Conservation (phyloP, 2,329 filamentous ascomycete genomes). For the Cladophialophora chaetospira region DNA sequence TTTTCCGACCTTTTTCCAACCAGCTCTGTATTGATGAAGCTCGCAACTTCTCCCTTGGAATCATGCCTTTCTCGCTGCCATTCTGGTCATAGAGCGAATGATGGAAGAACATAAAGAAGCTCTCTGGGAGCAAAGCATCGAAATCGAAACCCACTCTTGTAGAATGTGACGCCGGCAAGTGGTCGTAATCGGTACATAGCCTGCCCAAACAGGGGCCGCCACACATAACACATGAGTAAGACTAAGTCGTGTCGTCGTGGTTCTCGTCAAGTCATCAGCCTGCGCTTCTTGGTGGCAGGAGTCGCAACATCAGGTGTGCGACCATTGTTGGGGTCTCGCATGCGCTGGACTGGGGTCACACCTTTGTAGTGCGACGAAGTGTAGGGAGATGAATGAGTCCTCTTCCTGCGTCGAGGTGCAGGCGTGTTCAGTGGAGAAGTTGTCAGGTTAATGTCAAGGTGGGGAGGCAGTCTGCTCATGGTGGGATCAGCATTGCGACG, state of each 20-base stretch:
- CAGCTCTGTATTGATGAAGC: not conserved
- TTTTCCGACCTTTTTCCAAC: not conserved
- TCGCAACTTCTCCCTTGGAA: not conserved
- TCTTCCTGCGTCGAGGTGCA: conserved; percentile 26
- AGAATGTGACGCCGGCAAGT: conserved; percentile 16
- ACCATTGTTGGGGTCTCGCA: conserved; percentile 29
- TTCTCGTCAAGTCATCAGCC: conserved; percentile 29
- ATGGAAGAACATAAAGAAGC: not conserved
- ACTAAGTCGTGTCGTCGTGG: conserved; percentile 23
- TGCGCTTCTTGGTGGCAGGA: conserved; percentile 27
- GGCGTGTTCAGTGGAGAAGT: conserved; percentile 29
- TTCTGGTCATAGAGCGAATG: not conserved
- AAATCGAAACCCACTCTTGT: conserved; percentile 4
- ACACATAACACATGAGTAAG: conserved; percentile 18
- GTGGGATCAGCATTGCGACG: conserved; percentile 57
- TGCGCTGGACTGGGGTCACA: conserved; percentile 34
- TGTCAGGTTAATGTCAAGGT: conserved; percentile 37
- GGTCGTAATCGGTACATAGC: conserved; percentile 23
- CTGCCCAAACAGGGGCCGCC: conserved; percentile 6
- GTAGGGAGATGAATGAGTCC: conserved; percentile 31
- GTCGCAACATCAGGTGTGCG: conserved; percentile 28
- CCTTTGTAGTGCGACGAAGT: conserved; percentile 34
- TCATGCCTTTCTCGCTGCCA: not conserved
- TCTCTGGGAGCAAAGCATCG: not conserved
- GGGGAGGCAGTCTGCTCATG: conserved; percentile 48